Percentiles rank a stretch among this genome's conserved stretches.
Evolutionary conservation across 352 stramenopile genomes (phyloP).

Genomic region (Saprolegnia diclina): DNA sequence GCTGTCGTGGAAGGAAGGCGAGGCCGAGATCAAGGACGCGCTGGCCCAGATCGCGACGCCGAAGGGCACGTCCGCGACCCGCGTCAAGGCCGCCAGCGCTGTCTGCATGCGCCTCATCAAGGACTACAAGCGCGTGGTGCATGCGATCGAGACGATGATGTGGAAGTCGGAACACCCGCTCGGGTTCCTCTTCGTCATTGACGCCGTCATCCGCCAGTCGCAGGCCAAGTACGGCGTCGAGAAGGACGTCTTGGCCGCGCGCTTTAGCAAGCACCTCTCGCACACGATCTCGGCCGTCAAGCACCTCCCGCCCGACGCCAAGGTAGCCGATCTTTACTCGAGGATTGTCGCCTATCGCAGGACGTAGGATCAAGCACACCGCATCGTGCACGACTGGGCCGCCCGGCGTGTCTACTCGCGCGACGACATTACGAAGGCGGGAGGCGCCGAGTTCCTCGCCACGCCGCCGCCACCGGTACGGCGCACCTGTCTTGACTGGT

Average conservation of each 20-base stretch:
- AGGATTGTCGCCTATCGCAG: neutral
- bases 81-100: constrained; percentile 42
- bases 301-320: constrained; percentile 51
- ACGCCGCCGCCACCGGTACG: neutral
- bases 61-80: constrained; percentile 76
- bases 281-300: constrained; percentile 70
- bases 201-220: constrained; percentile 78
- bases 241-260: constrained; percentile 70
- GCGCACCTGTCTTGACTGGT: neutral
- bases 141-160: constrained; percentile 78
- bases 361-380: constrained; percentile 45
- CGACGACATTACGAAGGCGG: constrained; percentile 55
- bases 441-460: constrained; percentile 35
- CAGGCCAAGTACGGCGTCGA: constrained; percentile 48
- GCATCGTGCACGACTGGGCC: constrained; percentile 78
- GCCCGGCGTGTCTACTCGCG: constrained; percentile 61
- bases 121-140: constrained; percentile 84
- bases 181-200: constrained; percentile 69
- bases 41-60: constrained; percentile 58
- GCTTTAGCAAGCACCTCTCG: constrained; percentile 65
- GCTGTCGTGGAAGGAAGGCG: constrained; percentile 49
- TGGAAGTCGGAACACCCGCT: constrained; percentile 82
- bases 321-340: constrained; percentile 34
- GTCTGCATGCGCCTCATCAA: constrained; percentile 34
- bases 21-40: constrained; percentile 57